Evolutionary conservation across 441 rosid genomes (phyloP).

Genomic region (Lepidium campestre): DNA sequence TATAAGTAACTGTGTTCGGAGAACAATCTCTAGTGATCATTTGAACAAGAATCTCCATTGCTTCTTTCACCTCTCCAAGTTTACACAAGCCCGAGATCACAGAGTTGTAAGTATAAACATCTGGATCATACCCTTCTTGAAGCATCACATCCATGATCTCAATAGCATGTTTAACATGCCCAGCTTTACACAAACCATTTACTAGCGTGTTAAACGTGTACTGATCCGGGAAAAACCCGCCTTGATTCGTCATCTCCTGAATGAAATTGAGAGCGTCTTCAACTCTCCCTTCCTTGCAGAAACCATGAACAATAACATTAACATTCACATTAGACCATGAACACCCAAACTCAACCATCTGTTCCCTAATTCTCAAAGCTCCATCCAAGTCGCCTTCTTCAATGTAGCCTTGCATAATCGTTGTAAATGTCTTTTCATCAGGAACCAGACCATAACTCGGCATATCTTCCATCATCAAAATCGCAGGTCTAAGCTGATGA

Average conservation of each 20-base stretch:
- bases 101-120: constrained; percentile 68
- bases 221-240: constrained; percentile 73
- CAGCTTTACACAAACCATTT: constrained; percentile 72
- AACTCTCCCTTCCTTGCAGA: constrained; percentile 68
- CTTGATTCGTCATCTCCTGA: constrained; percentile 52
- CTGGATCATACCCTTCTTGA: constrained; percentile 79
- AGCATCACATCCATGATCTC: constrained; percentile 89
- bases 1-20: constrained; percentile 78
- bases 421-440: constrained; percentile 80
- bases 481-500: constrained; percentile 78
- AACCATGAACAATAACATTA: constrained; percentile 83
- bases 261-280: constrained; percentile 67
- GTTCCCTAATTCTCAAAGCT: constrained; percentile 64
- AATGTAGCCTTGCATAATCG: constrained; percentile 79
- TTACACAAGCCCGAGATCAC: constrained; percentile 87
- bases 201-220: constrained; percentile 73
- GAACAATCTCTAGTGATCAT: constrained; percentile 84
- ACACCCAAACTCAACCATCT: constrained; percentile 59
- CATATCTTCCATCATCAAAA: constrained; percentile 93
- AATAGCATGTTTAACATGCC: constrained; percentile 73
- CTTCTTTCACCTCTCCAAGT: constrained; percentile 69
- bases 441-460: constrained; percentile 51
- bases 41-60: constrained; percentile 63
- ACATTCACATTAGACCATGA: constrained; percentile 52
- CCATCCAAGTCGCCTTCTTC: constrained; percentile 77